phyloP scores from a whole-genome alignment of 352 stramenopile species.

The Phytophthora sp. region DNA sequence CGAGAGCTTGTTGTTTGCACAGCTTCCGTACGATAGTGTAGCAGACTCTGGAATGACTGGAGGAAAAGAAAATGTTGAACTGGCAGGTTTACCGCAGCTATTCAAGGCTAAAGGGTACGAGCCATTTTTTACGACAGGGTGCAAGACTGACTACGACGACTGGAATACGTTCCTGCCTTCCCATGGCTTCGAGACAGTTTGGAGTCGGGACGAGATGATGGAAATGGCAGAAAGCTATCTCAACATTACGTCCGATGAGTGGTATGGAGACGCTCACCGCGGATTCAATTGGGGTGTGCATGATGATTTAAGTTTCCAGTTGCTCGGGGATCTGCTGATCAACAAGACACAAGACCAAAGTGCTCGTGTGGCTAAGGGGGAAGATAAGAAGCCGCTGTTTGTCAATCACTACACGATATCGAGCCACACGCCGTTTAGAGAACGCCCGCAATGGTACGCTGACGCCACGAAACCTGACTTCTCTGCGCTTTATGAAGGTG shows the following conservation, averaged over 20 bases:
- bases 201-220: constrained; percentile 49
- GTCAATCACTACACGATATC: constrained; percentile 68
- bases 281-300: constrained; percentile 51
- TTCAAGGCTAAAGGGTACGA: constrained; percentile 62
- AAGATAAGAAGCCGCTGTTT: constrained; percentile 52
- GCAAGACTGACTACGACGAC: constrained; percentile 49
- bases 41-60: constrained; percentile 40
- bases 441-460: constrained; percentile 47
- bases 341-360: constrained; percentile 52
- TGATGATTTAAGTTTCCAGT: constrained; percentile 53
- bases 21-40: constrained; percentile 53
- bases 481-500: constrained; percentile 32
- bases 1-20: constrained; percentile 58
- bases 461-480: constrained; percentile 42
- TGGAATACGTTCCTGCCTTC: constrained; percentile 53
- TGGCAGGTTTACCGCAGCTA: constrained; percentile 54
- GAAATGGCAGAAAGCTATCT: constrained; percentile 36
- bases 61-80: constrained; percentile 29
- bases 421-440: constrained; percentile 49
- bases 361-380: constrained; percentile 13
- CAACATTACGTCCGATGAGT: constrained; percentile 40
- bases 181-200: constrained; percentile 60
- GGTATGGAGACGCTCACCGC: constrained; percentile 22
- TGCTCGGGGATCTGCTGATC: constrained; percentile 54
- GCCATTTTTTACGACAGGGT: constrained; percentile 53